These are phyloP conservation scores for Gossypium davidsonii DNA, from an alignment of 441 rosid genomes.

Conservation along the genomic window DNA sequence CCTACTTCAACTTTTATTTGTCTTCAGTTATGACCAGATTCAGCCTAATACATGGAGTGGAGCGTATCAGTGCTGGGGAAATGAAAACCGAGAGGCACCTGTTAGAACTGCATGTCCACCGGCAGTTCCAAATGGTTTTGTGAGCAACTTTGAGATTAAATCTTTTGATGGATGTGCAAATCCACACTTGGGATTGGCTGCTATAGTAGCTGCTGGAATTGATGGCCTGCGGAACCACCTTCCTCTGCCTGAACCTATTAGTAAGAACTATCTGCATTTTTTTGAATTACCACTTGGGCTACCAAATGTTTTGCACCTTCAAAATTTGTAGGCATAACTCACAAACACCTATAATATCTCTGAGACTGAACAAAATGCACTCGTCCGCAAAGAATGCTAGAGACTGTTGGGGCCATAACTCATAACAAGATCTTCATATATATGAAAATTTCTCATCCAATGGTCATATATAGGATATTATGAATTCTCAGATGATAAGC, in stretches of 20 bases:
- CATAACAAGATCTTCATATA: too few relatives aligned
- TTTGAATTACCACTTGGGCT: neutral
- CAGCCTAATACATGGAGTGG: conserved; percentile 94
- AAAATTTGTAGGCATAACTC: neutral
- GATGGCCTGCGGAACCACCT: conserved; percentile 79
- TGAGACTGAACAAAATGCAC: neutral
- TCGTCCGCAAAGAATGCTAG: neutral
- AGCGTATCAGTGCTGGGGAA: conserved; percentile 94
- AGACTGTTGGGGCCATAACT: too few relatives aligned
- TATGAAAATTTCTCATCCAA: neutral
- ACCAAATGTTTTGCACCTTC: neutral
- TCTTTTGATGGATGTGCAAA: conserved; percentile 88
- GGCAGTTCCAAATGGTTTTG: conserved; percentile 58
- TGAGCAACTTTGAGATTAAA: conserved; percentile 92
- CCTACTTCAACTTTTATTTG: conserved; percentile 9
- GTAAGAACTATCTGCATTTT: conserved; percentile 27
- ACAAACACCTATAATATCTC: neutral
- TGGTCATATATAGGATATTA: neutral
- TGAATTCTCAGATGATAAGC: neutral
- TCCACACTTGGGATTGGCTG: conserved; percentile 75
- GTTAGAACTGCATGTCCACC: conserved; percentile 91
- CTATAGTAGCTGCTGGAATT: conserved; percentile 74
- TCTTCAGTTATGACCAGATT: conserved; percentile 73
- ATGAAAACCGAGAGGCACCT: conserved; percentile 86
- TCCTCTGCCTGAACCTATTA: conserved; percentile 65